Conservation (phyloP, 306 rosid species). For the Pyrus betulifolia region DNA sequence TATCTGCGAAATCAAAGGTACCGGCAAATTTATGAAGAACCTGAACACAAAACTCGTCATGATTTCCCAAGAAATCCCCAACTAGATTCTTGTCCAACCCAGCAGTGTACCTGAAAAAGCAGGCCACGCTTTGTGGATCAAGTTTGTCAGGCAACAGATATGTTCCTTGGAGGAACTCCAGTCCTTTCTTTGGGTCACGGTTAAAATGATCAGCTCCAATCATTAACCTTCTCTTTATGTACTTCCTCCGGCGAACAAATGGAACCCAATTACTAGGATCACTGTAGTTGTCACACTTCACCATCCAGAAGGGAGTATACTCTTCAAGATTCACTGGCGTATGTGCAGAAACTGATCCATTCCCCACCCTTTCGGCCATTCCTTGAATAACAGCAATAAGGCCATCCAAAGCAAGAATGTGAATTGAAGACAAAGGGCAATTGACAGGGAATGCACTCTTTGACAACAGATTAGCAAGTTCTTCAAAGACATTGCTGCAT, state of each 20-base stretch:
- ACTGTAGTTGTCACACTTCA: conserved; percentile 76
- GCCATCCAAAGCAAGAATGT: conserved; percentile 90
- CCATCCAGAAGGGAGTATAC: conserved; percentile 96
- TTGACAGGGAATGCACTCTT: conserved; percentile 92
- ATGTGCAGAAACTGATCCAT: conserved; percentile 59
- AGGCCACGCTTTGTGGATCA: conserved; percentile 98
- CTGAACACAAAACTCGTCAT: conserved; percentile 94
- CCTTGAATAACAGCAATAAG: conserved; percentile 94
- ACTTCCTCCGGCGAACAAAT: conserved; percentile 79
- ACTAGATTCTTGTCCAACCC: conserved; percentile 98
- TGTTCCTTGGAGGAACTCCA: conserved; percentile 95
- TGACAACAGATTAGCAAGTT: conserved; percentile 74
- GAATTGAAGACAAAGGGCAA: conserved; percentile 82
- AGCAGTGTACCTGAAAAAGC: conserved; percentile 96
- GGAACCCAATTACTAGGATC: conserved; percentile 92
- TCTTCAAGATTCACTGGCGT: conserved; percentile 70
- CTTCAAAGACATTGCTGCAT: conserved; percentile 94
- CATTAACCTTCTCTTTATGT: conserved; percentile 92
- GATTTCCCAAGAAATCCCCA: conserved; percentile 95
- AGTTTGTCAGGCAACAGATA: conserved; percentile 97
- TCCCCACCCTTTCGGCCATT: conserved; percentile 89
- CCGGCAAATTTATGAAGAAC: conserved; percentile 98
- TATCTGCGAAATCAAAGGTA: conserved; percentile 95
- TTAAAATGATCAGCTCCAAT: conserved; percentile 99
- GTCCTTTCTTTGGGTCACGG: conserved; percentile 98